Conservation (phyloP, 1,284 basidiomycete species). For the Athelia sp. region DNA sequence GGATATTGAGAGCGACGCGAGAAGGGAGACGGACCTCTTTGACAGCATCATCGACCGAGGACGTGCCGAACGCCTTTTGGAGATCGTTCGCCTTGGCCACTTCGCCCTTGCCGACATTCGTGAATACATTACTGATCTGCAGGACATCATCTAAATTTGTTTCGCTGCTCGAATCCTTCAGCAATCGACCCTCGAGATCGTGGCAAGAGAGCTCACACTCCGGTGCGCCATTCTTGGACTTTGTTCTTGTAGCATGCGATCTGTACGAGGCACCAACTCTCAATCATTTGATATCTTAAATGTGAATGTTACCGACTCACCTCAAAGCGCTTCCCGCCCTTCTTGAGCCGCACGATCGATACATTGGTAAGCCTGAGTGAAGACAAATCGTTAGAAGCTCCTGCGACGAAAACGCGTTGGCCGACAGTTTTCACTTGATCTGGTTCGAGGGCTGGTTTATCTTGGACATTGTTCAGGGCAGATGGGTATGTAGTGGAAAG, state of each 20-base stretch:
- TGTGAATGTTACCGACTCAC: slow-evolving; percentile 35
- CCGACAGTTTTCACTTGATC: slow-evolving; percentile 58
- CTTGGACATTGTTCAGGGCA: slow-evolving; percentile 29
- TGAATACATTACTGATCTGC: slow-evolving; percentile 95
- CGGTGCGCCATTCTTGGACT: slow-evolving; percentile 93
- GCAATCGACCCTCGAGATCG: slow-evolving; percentile 5
- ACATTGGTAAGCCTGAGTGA: slow-evolving; percentile 85
- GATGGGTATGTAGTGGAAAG: neutral
- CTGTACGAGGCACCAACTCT: slow-evolving; percentile 34
- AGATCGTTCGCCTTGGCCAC: slow-evolving; percentile 88
- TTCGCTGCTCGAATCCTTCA: slow-evolving; percentile 52
- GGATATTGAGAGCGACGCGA: neutral
- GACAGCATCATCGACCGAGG: slow-evolving; percentile 70
- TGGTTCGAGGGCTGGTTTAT: slow-evolving; percentile 85
- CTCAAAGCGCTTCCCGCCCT: slow-evolving; percentile 97
- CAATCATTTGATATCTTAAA: neutral
- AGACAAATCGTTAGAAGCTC: slow-evolving; percentile 7
- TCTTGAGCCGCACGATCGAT: slow-evolving; percentile 92
- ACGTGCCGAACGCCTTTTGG: slow-evolving; percentile 85
- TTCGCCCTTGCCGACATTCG: slow-evolving; percentile 96
- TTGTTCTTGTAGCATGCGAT: slow-evolving; percentile 99
- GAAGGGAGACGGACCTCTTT: slow-evolving; percentile 59
- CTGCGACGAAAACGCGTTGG: neutral
- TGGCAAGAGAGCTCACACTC: slow-evolving; percentile 56
- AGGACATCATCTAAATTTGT: slow-evolving; percentile 94